phyloP scores from a whole-genome alignment of 208 protist species.

The Trypanosoma boissoni region DNA sequence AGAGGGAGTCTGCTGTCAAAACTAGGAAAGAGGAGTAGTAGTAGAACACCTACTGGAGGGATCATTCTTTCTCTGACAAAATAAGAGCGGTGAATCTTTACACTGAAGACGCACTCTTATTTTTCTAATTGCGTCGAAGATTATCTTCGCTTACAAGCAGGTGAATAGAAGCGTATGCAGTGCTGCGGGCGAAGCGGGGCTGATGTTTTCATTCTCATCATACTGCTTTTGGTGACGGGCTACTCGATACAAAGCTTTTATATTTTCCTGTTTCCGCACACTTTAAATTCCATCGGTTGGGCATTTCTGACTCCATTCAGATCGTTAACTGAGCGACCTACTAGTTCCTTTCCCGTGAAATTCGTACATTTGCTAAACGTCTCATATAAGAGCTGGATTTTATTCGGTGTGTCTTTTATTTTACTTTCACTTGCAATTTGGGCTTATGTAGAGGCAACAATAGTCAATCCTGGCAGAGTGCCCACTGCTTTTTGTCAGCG shows the following conservation, averaged over 20 bases:
- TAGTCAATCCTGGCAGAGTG: constrained; percentile 61
- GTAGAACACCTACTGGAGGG: no score
- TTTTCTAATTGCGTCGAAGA: neutral
- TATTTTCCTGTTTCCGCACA: constrained; percentile 70
- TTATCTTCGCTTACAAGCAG: neutral
- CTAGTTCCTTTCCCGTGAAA: constrained; percentile 22
- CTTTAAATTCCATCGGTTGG: constrained; percentile 30
- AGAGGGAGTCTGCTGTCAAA: no score
- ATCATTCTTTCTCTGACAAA: no score
- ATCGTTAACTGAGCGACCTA: constrained; percentile 11
- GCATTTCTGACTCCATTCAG: constrained; percentile 23
- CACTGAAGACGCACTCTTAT: neutral
- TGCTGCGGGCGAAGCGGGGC: constrained; percentile 37
- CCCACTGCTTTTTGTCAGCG: constrained; percentile 69
- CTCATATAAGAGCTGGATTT: constrained; percentile 36
- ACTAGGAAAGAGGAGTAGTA: no score
- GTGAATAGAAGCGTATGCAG: constrained; percentile 8
- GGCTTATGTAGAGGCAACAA: constrained; percentile 74
- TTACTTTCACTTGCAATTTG: constrained; percentile 62
- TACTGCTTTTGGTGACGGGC: constrained; percentile 49
- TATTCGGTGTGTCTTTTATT: constrained; percentile 55
- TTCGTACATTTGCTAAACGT: constrained; percentile 20
- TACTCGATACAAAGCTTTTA: constrained; percentile 80
- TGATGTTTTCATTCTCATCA: constrained; percentile 54
- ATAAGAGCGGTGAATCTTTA: neutral